Evolutionary conservation across 78 protist genomes (phyloP).

Genomic region (Dictyostelium intermedium): DNA sequence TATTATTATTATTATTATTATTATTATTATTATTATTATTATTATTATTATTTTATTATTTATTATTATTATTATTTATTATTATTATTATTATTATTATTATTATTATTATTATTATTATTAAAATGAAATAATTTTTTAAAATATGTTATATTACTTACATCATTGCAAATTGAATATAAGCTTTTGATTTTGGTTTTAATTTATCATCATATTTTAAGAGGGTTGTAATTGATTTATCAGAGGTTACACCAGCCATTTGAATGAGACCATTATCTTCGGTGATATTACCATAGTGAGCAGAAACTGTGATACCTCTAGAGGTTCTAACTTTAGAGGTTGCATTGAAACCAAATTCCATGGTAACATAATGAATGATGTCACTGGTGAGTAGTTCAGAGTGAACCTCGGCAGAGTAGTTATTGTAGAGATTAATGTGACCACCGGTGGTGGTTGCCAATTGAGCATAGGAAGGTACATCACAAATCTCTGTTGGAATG

Average conservation of each 20-base stretch:
- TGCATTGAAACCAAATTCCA: conserved; percentile 38
- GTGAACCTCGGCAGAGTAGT: background rate
- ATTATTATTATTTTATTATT: too few relatives aligned
- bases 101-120: too few relatives aligned
- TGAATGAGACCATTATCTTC: conserved; percentile 30
- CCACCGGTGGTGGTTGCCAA: conserved; percentile 57
- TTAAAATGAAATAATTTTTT: too few relatives aligned
- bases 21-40: too few relatives aligned
- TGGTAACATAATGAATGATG: conserved; percentile 26
- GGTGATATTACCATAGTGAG: conserved; percentile 35
- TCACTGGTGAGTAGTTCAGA: conserved; percentile 41
- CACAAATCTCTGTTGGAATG: conserved; percentile 39
- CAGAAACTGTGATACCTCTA: conserved; percentile 51
- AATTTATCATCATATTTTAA: conserved; percentile 81
- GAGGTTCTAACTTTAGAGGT: conserved; percentile 36
- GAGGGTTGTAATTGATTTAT: conserved; percentile 29
- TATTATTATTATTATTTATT: too few relatives aligned
- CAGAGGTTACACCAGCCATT: conserved; percentile 30
- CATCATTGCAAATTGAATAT: conserved; percentile 81
- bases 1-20: too few relatives aligned
- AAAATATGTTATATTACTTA: background rate
- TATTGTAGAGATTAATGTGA: conserved; percentile 31
- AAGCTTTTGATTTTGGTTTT: conserved; percentile 65
- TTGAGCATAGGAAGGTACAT: conserved; percentile 36
- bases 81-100: too few relatives aligned